Evolutionary conservation across 495 filamentous ascomycete genomes (phyloP).

Genomic region (Friedmanniomyces simplex): DNA sequence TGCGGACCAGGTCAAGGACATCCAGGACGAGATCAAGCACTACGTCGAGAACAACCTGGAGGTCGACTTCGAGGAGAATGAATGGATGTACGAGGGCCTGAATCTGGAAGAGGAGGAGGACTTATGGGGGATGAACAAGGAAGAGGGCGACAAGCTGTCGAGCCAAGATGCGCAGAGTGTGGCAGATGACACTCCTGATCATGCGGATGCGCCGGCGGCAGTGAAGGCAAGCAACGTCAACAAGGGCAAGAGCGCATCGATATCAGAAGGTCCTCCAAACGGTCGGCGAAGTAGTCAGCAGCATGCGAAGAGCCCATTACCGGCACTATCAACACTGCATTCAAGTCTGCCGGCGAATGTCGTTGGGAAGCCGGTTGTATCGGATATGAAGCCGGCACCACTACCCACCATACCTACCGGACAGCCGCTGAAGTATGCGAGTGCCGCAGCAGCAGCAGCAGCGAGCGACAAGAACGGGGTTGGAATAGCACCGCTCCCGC

Average conservation of each 20-base stretch:
- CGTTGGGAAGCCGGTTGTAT: constrained; percentile 43
- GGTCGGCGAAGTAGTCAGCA: constrained; percentile 72
- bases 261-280: constrained; percentile 29
- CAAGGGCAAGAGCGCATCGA: constrained; percentile 42
- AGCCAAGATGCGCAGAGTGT: constrained; percentile 93
- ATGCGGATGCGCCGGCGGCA: constrained; percentile 42
- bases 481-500: constrained; percentile 84
- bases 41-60: constrained; percentile 87
- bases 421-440: constrained; percentile 91
- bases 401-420: constrained; percentile 72
- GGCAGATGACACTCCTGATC: constrained; percentile 68
- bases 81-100: constrained; percentile 90
- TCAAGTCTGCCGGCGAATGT: constrained; percentile 48
- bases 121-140: constrained; percentile 66
- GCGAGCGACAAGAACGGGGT: constrained; percentile 80
- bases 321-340: constrained; percentile 78
- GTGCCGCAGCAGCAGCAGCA: constrained; percentile 87
- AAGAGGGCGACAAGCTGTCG: constrained; percentile 75
- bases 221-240: constrained; percentile 29
- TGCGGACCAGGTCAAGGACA: constrained; percentile 65
- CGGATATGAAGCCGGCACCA: constrained; percentile 81
- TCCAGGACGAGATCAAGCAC: constrained; percentile 87
- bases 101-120: constrained; percentile 83
- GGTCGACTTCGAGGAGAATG: constrained; percentile 82
- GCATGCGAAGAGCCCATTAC: constrained; percentile 77